A percentile compares a stretch with the other conserved stretches of the same genome.
Conservation (phyloP, 106 monocot genomes). For the Alisma plantagoaquatica region DNA sequence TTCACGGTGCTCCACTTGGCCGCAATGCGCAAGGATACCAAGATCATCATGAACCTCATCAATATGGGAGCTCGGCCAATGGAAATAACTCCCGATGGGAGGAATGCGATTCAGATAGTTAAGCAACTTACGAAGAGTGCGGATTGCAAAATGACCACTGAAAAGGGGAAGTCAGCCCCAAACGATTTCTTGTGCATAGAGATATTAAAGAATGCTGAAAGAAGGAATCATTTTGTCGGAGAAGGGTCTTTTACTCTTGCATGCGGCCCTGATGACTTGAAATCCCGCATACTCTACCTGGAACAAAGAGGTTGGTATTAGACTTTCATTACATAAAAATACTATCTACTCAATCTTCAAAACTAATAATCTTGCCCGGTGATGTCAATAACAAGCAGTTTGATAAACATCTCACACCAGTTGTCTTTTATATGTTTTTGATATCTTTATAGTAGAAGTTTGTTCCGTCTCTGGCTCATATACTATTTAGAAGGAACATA, state of each 20-base stretch:
- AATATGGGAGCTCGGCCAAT: slow-evolving; percentile 53
- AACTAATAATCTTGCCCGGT: too few relatives aligned
- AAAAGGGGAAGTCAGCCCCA: slow-evolving; percentile 35
- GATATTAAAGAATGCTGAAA: slow-evolving; percentile 71
- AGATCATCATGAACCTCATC: slow-evolving; percentile 62
- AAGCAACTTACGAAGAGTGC: slow-evolving; percentile 49
- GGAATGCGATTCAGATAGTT: slow-evolving; percentile 64
- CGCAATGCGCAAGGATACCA: slow-evolving; percentile 67
- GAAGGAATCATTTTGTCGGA: slow-evolving; percentile 31
- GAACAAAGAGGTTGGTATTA: too few relatives aligned
- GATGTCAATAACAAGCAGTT: not conserved
- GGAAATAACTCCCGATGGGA: slow-evolving; percentile 49
- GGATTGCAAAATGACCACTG: slow-evolving; percentile 33
- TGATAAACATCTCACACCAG: not conserved
- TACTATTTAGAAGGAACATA: too few relatives aligned
- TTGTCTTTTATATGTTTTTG: not conserved
- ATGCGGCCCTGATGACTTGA: too few relatives aligned
- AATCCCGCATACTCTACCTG: too few relatives aligned
- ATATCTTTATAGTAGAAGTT: not conserved
- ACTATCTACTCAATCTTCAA: too few relatives aligned
- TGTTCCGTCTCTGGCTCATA: not conserved
- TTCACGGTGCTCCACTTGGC: slow-evolving; percentile 76
- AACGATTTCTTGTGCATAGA: slow-evolving; percentile 69
- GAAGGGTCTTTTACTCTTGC: slow-evolving; percentile 51
- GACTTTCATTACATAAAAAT: too few relatives aligned